These are phyloP conservation scores for Pichia cabralensis DNA, from an alignment of 805 yeast genomes.

Conservation along the genomic window DNA sequence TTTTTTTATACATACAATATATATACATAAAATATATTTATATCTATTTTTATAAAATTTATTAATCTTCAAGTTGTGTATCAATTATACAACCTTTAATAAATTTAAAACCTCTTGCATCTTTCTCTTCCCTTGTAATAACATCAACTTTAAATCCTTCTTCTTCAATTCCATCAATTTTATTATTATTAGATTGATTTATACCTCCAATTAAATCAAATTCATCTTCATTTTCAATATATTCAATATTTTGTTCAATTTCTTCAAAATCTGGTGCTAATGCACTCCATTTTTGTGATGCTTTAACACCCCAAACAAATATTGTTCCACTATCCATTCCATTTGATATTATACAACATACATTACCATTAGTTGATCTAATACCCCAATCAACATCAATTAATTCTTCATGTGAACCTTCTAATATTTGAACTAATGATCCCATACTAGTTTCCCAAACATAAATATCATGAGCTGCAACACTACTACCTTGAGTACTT, in stretches of 20 bases:
- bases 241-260: constrained; percentile 83
- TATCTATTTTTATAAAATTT: background rate
- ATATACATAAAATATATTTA: background rate
- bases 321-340: constrained; percentile 80
- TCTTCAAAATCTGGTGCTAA: constrained; percentile 94
- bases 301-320: constrained; percentile 70
- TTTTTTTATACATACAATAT: background rate
- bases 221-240: constrained; percentile 84
- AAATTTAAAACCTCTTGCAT: constrained; percentile 63
- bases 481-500: constrained; percentile 78
- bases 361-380: constrained; percentile 37
- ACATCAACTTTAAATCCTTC: constrained; percentile 50
- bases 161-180: constrained; percentile 47
- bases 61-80: constrained; percentile 9
- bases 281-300: constrained; percentile 94
- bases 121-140: constrained; percentile 47
- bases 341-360: constrained; percentile 68
- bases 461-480: constrained; percentile 81
- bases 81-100: constrained; percentile 47
- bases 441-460: constrained; percentile 91
- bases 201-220: constrained; percentile 64
- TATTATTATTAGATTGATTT: constrained; percentile 49
- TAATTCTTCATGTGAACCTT: constrained; percentile 84
- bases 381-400: constrained; percentile 69
- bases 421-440: constrained; percentile 72